phyloP scores from a whole-genome alignment of 129 eudicot species.

The Ambrosia artemisiifolia region DNA sequence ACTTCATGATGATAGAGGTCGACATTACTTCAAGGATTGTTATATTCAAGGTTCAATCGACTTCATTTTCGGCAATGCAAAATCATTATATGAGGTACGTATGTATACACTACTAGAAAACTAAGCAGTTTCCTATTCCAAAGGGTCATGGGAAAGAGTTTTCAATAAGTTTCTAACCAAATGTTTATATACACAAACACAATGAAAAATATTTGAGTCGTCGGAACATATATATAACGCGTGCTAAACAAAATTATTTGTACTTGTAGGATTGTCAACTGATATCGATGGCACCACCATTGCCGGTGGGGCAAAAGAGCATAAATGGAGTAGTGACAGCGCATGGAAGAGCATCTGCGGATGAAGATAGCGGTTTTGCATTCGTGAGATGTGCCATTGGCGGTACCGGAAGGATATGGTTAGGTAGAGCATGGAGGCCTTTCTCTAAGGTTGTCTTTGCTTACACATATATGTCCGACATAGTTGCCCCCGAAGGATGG shows the following conservation, averaged over 20 bases:
- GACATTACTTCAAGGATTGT: constrained; percentile 90
- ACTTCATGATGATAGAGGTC: constrained; percentile 93
- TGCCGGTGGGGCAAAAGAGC: constrained; percentile 40
- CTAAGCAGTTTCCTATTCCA: no score
- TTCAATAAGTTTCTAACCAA: no score
- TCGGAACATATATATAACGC: neutral
- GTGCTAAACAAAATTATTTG: neutral
- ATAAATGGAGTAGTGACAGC: constrained; percentile 89
- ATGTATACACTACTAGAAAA: neutral
- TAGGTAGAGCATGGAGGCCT: constrained; percentile 96
- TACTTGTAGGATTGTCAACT: constrained; percentile 49
- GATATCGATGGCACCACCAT: constrained; percentile 73
- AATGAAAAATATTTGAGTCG: neutral
- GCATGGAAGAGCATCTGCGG: constrained; percentile 69
- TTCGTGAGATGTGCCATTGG: constrained; percentile 80
- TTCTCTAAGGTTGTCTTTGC: constrained; percentile 77
- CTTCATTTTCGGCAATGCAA: constrained; percentile 84
- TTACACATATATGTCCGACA: constrained; percentile 62
- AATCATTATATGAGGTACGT: constrained; percentile 79
- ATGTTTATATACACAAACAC: no score
- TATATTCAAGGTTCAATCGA: constrained; percentile 93
- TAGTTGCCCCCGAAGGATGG: constrained; percentile 94
- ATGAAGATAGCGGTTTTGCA: constrained; percentile 72
- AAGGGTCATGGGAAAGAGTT: no score
- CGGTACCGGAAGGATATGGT: constrained; percentile 91